Conservation (phyloP, 306 rosid genomes). For the Castanea crenata region DNA sequence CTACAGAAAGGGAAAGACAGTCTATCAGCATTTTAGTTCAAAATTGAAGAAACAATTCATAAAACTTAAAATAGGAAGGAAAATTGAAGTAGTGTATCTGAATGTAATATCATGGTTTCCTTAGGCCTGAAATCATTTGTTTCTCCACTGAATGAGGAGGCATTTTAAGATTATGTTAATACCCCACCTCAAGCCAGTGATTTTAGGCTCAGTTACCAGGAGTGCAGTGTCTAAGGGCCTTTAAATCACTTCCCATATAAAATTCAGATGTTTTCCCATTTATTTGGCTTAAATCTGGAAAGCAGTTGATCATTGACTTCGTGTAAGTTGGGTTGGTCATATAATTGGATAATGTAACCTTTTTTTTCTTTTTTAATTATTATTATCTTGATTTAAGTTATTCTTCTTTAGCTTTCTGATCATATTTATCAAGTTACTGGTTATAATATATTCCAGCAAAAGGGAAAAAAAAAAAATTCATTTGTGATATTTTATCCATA, state of each 20-base stretch:
- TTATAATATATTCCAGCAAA: neutral
- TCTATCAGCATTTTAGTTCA: neutral
- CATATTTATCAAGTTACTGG: neutral
- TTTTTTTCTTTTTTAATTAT: too few relatives aligned
- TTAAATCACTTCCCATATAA: neutral
- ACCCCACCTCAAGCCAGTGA: neutral
- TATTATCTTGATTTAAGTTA: too few relatives aligned
- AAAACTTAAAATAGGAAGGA: neutral
- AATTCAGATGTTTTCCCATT: neutral
- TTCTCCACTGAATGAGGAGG: too few relatives aligned
- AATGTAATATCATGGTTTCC: too few relatives aligned
- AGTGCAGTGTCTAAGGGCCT: neutral
- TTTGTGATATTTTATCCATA: neutral
- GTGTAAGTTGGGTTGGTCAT: too few relatives aligned
- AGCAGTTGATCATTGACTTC: neutral
- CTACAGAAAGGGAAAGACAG: neutral
- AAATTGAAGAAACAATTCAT: neutral
- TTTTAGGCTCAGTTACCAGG: neutral
- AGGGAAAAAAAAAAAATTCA: neutral
- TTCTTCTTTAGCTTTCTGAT: neutral
- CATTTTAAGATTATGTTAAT: neutral
- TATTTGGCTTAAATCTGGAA: neutral
- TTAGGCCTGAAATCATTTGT: too few relatives aligned
- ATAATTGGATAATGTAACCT: too few relatives aligned
- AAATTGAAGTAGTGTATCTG: too few relatives aligned